Evolutionary conservation across 352 stramenopile genomes (phyloP), one percentile per base, ranked within the genome.

Genomic region (Globisporangium barbulae): DNA sequence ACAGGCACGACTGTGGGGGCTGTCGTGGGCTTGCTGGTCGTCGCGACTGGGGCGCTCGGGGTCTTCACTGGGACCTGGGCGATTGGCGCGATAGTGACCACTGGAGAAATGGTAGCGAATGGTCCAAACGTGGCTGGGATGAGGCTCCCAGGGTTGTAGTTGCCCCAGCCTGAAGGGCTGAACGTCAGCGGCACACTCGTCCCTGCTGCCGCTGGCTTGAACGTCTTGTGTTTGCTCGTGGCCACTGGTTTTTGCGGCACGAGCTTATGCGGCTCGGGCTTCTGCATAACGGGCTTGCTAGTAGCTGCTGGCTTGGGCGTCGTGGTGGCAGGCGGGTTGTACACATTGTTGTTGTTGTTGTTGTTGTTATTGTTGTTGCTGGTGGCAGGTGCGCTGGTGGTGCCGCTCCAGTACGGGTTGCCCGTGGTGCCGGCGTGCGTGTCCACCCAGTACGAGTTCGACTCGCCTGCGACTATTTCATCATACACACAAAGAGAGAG

Each of bases 361-460:
- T 37, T 49, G 49, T 64, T 64, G 13, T 48, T 52, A 22, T 59
- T 65, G n/a, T 39, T 61, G 21, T 45, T 44, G n/a, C 22, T 58
- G 52, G 28, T 31, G 52, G 19, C 41, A 9, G 52, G 52, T 2
- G 52, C 35, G 35, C 31, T 58, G 3, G 21, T 50, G 22, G 45
- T 2, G 31, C 42, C 50, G 1, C 37, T 59, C 59, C 59, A 65
- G 35, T 65, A 65, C 35, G 59, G 47, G 49, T 65, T 65, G 22
- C 59, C 59, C 5, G 50, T 65, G 15, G 25, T 15, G 59, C 52
- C 52, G 12, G 59, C 59, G 28, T 65, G 59, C 48, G 48, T 59
- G 37, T 65, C 49, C 21, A 59, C 48, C 59, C 59, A 65, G 35
- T 59, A 65, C 48, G 37, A 10, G 33, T 58, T 45, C 17, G 58